Evolutionary conservation across 257 asterid genomes (phyloP).

Genomic region (Verbena officinalis): DNA sequence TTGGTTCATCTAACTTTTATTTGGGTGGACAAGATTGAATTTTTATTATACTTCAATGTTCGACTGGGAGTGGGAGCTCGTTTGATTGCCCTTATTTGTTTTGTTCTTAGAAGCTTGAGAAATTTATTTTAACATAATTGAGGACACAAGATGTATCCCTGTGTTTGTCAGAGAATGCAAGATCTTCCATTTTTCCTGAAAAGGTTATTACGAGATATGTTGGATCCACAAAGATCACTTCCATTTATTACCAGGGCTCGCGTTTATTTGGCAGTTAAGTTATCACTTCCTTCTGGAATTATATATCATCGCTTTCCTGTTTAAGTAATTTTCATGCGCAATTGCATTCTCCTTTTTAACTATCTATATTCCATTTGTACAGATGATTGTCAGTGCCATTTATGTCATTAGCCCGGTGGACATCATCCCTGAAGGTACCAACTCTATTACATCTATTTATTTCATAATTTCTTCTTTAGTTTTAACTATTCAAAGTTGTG

Average conservation of each 20-base stretch:
- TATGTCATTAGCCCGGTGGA: conserved; percentile 33
- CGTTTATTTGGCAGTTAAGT: conserved; percentile 94
- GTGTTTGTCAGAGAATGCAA: conserved; percentile 76
- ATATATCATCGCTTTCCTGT: not conserved
- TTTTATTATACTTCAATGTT: no score
- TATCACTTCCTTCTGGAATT: conserved; percentile 1
- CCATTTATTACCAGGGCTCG: conserved; percentile 83
- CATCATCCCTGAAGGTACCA: conserved; percentile 29
- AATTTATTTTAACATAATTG: conserved; percentile 24
- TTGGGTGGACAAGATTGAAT: no score
- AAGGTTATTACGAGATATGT: conserved; percentile 78
- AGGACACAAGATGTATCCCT: conserved; percentile 17
- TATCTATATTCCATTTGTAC: not conserved
- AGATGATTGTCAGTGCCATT: conserved; percentile 24
- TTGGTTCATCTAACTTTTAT: not conserved
- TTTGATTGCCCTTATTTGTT: not conserved
- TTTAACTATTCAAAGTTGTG: not conserved
- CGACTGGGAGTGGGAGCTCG: no score
- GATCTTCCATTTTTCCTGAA: conserved; percentile 95
- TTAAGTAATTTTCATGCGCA: not conserved
- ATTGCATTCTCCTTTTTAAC: not conserved
- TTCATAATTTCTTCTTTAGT: not conserved
- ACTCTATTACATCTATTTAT: not conserved
- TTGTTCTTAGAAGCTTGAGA: not conserved
- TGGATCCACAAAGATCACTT: conserved; percentile 87